Conservation (phyloP, 306 rosid genomes). For the Phaseolus lunatus region DNA sequence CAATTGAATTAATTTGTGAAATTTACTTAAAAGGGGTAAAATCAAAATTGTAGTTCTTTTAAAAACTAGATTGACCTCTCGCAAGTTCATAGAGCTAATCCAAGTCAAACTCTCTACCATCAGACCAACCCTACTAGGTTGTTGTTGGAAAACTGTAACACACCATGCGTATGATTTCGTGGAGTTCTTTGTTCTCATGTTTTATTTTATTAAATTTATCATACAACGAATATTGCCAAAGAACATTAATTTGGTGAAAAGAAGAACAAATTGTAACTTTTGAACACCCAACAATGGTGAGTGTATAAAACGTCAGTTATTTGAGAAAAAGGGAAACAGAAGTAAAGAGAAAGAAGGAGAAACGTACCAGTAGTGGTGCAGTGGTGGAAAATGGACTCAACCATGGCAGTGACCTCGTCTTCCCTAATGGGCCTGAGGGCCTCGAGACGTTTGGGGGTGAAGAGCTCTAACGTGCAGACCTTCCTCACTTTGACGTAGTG, state of each 20-base stretch:
- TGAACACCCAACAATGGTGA: too few species aligned
- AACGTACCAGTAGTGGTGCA: conserved; percentile 59
- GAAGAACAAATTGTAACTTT: neutral
- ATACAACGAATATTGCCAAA: neutral
- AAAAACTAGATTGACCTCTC: too few species aligned
- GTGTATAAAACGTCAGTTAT: too few species aligned
- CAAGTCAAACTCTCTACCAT: too few species aligned
- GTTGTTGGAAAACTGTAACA: neutral
- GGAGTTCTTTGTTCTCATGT: neutral
- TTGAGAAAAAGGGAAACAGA: too few species aligned
- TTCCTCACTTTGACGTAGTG: conserved; percentile 97
- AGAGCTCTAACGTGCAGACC: conserved; percentile 92
- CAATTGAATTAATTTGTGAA: neutral
- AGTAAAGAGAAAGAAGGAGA: neutral
- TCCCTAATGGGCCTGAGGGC: conserved; percentile 78
- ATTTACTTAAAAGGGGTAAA: too few species aligned
- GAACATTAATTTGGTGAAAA: too few species aligned
- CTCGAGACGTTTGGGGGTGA: conserved; percentile 74
- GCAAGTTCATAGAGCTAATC: too few species aligned
- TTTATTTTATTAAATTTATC: neutral
- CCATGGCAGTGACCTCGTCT: conserved; percentile 93
- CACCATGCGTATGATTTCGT: neutral
- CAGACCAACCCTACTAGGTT: neutral
- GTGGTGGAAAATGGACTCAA: conserved; percentile 71
- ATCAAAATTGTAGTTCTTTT: too few species aligned